Evolutionary conservation across 345 rosid genomes (phyloP).

Genomic region (Aethionema arabicum): DNA sequence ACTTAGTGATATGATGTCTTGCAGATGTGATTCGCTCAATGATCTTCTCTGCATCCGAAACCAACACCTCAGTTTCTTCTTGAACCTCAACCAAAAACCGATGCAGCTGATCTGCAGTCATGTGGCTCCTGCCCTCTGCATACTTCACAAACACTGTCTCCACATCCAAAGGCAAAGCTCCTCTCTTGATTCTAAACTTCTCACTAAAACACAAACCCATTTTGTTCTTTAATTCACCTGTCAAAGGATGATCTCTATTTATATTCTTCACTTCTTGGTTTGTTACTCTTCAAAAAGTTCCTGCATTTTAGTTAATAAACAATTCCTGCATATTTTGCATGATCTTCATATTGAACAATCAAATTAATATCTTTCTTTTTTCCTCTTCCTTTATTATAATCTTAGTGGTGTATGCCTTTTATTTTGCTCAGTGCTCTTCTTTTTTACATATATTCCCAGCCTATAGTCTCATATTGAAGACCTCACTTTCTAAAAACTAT

Average conservation of each 20-base stretch:
- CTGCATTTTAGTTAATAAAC: constrained; percentile 19
- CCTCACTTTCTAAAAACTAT: constrained; percentile 25
- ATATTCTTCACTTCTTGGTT: constrained; percentile 16
- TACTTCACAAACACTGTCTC: constrained; percentile 46
- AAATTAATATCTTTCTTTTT: constrained; percentile 16
- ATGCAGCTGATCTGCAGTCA: constrained; percentile 62
- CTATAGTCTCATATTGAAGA: constrained; percentile 27
- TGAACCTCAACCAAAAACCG: constrained; percentile 60
- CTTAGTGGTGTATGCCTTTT: constrained; percentile 20
- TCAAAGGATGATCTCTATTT: constrained; percentile 21
- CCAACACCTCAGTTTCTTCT: constrained; percentile 33
- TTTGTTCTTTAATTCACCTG: constrained; percentile 25
- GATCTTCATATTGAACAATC: constrained; percentile 30
- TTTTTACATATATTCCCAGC: constrained; percentile 34
- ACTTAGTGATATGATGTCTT: constrained; percentile 61
- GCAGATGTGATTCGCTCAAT: constrained; percentile 48
- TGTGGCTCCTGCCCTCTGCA: constrained; percentile 46
- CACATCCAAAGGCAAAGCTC: constrained; percentile 57
- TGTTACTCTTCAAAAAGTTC: constrained; percentile 27
- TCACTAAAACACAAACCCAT: constrained; percentile 60
- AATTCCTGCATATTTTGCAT: constrained; percentile 30
- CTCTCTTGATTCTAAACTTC: constrained; percentile 52
- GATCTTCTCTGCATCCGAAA: constrained; percentile 54
- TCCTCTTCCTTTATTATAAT: constrained; percentile 20
- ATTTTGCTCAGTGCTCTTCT: constrained; percentile 28